Conservation (phyloP, 169 alveolate species). For the Plasmodium billcollinsi region DNA sequence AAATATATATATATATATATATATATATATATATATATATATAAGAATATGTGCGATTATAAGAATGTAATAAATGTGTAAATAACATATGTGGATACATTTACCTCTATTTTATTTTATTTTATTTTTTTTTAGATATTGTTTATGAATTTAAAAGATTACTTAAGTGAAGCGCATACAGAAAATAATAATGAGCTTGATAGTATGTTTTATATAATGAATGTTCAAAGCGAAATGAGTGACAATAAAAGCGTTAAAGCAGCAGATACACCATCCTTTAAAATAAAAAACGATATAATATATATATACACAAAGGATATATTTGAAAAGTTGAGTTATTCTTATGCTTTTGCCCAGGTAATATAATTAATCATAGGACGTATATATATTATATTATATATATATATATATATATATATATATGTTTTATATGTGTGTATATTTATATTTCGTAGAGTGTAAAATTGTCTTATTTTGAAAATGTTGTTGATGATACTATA, state of each 20-base stretch:
- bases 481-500: conserved; percentile 88
- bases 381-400: neutral
- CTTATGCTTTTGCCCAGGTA: conserved; percentile 90
- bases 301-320: conserved; percentile 83
- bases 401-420: conserved; percentile 5
- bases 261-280: conserved; percentile 82
- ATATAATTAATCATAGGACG: neutral
- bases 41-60: neutral
- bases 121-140: conserved; percentile 8
- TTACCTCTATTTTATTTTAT: neutral
- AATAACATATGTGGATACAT: conserved; percentile 2
- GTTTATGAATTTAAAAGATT: conserved; percentile 34
- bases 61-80: conserved; percentile 9
- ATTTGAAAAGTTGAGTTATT: conserved; percentile 85
- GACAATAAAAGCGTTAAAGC: conserved; percentile 54
- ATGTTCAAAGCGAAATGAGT: conserved; percentile 20
- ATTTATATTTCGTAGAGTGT: conserved; percentile 80
- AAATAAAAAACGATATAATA: conserved; percentile 86
- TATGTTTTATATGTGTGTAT: neutral
- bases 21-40: neutral
- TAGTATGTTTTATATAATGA: conserved; percentile 64
- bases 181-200: conserved; percentile 59
- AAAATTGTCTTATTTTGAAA: conserved; percentile 87
- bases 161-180: conserved; percentile 61
- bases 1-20: neutral